A percentile compares a stretch with the other conserved stretches of the same genome.
These are phyloP conservation scores for Rhizophagus clarus DNA, from an alignment of 192 early-diverging fungal genomes.

Conservation along the genomic window DNA sequence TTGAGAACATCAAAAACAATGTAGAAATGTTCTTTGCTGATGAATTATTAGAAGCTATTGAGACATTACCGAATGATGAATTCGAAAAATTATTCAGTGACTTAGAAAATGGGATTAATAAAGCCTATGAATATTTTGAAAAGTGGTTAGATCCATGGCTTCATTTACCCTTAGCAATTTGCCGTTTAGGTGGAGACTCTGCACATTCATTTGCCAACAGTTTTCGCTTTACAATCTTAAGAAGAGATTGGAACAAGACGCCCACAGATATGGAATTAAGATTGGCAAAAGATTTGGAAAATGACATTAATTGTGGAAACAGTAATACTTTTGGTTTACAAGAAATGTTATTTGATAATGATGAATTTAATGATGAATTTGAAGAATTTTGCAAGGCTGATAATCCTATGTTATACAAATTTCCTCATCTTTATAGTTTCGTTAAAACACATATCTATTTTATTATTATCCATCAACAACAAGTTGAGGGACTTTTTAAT, in stretches of 20 bases:
- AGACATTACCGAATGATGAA: background rate
- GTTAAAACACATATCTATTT: background rate
- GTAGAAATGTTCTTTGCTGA: conserved; percentile 11
- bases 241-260: background rate
- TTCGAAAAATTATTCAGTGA: background rate
- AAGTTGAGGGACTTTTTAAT: conserved; percentile 17
- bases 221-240: background rate
- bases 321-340: background rate
- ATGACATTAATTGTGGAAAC: background rate
- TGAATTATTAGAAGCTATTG: background rate
- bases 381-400: background rate
- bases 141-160: background rate
- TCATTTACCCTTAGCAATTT: background rate
- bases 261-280: background rate
- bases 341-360: background rate
- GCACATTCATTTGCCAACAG: background rate
- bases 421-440: background rate
- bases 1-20: background rate
- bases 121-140: background rate
- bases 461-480: conserved; percentile 15
- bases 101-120: conserved; percentile 10
- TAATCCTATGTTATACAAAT: background rate
- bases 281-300: background rate
- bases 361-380: background rate
- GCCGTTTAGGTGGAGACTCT: background rate